These are phyloP conservation scores for Dryas integrifolia DNA, from an alignment of 331 rosid genomes.

Conservation along the genomic window DNA sequence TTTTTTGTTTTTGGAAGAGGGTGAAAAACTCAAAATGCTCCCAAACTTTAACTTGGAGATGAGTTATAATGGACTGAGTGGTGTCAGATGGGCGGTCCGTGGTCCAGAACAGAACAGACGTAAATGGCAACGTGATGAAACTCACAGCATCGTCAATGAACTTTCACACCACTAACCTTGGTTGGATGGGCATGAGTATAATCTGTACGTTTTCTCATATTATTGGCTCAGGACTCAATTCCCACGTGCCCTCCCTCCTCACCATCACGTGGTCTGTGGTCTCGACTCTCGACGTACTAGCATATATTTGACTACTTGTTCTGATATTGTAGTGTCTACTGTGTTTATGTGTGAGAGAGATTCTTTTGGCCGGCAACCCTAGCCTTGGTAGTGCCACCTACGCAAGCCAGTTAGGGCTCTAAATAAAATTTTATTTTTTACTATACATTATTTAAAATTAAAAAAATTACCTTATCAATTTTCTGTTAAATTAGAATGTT, in stretches of 20 bases:
- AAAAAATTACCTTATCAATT: no score
- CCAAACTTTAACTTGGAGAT: no score
- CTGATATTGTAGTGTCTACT: neutral
- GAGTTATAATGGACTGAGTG: no score
- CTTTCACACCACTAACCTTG: constrained; percentile 5
- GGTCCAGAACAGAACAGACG: neutral
- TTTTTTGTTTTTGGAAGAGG: no score
- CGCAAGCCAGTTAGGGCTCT: no score
- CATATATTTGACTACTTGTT: neutral
- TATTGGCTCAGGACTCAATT: constrained; percentile 11
- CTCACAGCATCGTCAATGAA: neutral
- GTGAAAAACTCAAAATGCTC: neutral
- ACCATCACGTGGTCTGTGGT: constrained; percentile 18
- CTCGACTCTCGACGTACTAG: neutral
- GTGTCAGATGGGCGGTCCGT: neutral
- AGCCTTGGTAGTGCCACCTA: no score
- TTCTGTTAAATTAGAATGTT: no score
- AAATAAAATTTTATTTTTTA: no score
- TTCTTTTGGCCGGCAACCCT: no score
- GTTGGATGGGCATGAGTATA: neutral
- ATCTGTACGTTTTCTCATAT: neutral
- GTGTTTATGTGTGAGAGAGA: no score
- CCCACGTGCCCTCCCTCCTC: constrained; percentile 20
- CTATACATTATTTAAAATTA: no score
- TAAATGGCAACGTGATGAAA: constrained; percentile 1